phyloP scores from a whole-genome alignment of 2,329 filamentous ascomycete species.

The Pestalotiopsis sp. region DNA sequence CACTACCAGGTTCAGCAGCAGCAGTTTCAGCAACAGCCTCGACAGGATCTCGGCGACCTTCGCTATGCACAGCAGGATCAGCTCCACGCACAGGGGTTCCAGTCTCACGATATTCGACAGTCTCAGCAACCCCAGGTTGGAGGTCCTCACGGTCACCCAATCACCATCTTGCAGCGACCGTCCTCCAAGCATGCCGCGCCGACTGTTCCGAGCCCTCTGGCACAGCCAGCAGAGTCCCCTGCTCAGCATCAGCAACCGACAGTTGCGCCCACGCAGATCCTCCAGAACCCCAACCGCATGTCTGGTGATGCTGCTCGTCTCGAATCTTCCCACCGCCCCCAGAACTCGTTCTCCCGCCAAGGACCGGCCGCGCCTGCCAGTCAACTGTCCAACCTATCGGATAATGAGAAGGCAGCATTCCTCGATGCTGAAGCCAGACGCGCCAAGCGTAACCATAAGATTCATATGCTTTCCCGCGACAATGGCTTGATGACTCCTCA shows the following conservation, averaged over 20 bases:
- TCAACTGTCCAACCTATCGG: constrained; percentile 74
- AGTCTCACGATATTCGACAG: constrained; percentile 25
- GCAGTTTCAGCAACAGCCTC: constrained; percentile 23
- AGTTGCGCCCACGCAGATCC: constrained; percentile 67
- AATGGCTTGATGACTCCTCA: constrained; percentile 99
- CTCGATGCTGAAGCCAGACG: constrained; percentile 90
- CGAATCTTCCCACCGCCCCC: constrained; percentile 39
- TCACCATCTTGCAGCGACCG: constrained; percentile 57
- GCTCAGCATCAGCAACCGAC: constrained; percentile 32
- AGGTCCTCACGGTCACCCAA: constrained; percentile 45
- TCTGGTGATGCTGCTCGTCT: constrained; percentile 46
- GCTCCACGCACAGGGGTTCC: constrained; percentile 24
- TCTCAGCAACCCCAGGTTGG: constrained; percentile 24
- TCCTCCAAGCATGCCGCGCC: constrained; percentile 38
- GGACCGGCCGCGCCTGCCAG: constrained; percentile 59
- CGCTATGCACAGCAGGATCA: constrained; percentile 26
- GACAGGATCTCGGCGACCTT: constrained; percentile 27
- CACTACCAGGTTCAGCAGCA: constrained; percentile 29
- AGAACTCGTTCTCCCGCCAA: constrained; percentile 61
- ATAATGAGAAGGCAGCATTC: constrained; percentile 81
- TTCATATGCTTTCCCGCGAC: constrained; percentile 86
- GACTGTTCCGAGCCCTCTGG: constrained; percentile 31
- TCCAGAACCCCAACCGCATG: constrained; percentile 75
- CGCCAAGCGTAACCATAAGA: constrained; percentile 97
- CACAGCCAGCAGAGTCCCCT: constrained; percentile 26